phyloP scores from a whole-genome alignment of 192 early-diverging fungal genomes.

The Coemansia sp. region DNA sequence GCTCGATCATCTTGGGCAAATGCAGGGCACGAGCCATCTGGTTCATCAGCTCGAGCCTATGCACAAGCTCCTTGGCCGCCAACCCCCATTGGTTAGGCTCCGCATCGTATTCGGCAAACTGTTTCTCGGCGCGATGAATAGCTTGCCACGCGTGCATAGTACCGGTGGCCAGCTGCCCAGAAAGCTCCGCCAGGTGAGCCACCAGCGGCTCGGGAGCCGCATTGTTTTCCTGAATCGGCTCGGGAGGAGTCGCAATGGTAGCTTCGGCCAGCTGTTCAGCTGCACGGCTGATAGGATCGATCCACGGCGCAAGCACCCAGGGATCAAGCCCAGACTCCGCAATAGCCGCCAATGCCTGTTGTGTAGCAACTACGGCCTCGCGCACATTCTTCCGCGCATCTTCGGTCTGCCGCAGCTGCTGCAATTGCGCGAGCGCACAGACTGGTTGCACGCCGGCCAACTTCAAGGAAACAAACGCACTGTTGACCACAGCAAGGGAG shows the following conservation, averaged over 20 bases:
- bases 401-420: not conserved
- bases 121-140: conserved; percentile 31
- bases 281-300: not conserved
- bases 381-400: conserved; percentile 6
- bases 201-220: not conserved
- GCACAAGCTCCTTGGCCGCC: conserved; percentile 41
- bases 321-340: conserved; percentile 10
- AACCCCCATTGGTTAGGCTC: conserved; percentile 39
- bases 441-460: conserved; percentile 7
- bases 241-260: not conserved
- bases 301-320: conserved; percentile 21
- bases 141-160: conserved; percentile 52
- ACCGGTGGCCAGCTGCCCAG: conserved; percentile 39
- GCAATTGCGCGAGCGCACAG: conserved; percentile 5
- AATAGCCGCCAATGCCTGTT: not conserved
- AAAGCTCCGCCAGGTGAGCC: conserved; percentile 16
- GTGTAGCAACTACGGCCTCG: not conserved
- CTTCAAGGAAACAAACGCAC: conserved; percentile 8
- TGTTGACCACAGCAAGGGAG: conserved; percentile 3
- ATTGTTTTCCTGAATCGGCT: not conserved
- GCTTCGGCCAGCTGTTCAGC: not conserved
- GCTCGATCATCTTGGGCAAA: conserved; percentile 26
- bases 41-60: conserved; percentile 29
- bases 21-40: conserved; percentile 25
- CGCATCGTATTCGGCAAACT: conserved; percentile 1